Base-by-base conservation (phyloP, 1,139 yeast species). In the Candida albicans region DNA sequence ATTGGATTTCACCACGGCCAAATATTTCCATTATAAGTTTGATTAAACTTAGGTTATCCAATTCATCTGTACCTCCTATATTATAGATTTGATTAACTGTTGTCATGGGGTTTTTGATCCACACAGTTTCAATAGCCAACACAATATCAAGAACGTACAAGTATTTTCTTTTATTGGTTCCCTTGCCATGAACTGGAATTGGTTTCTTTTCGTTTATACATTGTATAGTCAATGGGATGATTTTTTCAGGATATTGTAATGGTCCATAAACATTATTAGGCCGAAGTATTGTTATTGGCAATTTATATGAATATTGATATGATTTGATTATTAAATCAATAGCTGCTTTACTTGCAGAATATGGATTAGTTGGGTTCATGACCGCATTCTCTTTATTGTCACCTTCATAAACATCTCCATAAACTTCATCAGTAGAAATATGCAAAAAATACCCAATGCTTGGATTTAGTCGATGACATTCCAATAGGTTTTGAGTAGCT, bases 381-480 rank as follows among this genome's bases (percentile, higher is more conserved):
- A 53, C 52, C 2, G 70, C 63, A 0, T 59, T 45, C 8, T 57
- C 52, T n/a, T 68, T 70, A 4, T 47, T 44, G 8, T 47, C 49
- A 4, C 55, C 61, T n/a, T 61, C 65, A 1, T 31, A 26, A 30
- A 54, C 57, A 44, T 70, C 74, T 1, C 85, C 85, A 49, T 81
- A 81, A 0, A 81, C 85, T 50, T 81, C 86, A 53, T 81, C 86
- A 0, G 86, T 80, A 2, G 85, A 80, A 49, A 81, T 64, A 53
- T 80, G 84, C 3, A 81, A 47, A 40, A 79, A 65, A 30, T 52
- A 47, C 12, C 13, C 26, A 9, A 40, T 29, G n/a, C 14, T 27
- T 3, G 46, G 46, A 8, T 54, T 38, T 11, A 51, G 32, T 32
- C 76, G 60, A 40, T 65, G 58, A 35, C 68, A 64, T 55, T 81